Conservation (phyloP, 768 basidiomycete genomes). For the Phlebiopsis flavidoalba region DNA sequence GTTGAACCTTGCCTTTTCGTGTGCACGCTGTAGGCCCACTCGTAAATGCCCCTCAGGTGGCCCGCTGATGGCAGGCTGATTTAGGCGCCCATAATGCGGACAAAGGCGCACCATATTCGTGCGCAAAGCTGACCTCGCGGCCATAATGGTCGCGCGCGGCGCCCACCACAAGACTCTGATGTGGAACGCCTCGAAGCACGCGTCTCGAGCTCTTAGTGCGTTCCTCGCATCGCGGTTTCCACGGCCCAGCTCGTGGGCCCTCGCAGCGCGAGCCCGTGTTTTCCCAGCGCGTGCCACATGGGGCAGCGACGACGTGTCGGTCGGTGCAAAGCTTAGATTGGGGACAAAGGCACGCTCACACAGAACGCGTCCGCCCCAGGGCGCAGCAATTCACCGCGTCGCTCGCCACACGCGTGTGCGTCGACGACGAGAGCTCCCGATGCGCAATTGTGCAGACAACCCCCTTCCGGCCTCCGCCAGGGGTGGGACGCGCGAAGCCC, state of each 20-base stretch:
- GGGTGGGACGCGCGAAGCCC: neutral
- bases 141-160: neutral
- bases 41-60: neutral
- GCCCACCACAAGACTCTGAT: neutral
- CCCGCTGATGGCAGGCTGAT: neutral
- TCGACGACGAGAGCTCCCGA: neutral
- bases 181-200: neutral
- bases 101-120: constrained; percentile 7
- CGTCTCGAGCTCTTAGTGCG: constrained; percentile 7
- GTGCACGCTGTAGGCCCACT: neutral
- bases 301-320: too few relatives aligned
- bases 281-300: neutral
- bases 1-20: neutral
- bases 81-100: neutral
- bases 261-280: neutral
- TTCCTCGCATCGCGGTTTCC: neutral
- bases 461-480: neutral
- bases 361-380: neutral
- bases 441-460: neutral
- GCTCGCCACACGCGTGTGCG: neutral
- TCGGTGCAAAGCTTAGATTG: neutral
- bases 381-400: neutral
- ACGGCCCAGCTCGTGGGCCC: neutral
- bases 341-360: neutral
- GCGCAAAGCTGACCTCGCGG: neutral